Conservation (phyloP, 192 early-diverging fungal species). For the Coemansia sp. region DNA sequence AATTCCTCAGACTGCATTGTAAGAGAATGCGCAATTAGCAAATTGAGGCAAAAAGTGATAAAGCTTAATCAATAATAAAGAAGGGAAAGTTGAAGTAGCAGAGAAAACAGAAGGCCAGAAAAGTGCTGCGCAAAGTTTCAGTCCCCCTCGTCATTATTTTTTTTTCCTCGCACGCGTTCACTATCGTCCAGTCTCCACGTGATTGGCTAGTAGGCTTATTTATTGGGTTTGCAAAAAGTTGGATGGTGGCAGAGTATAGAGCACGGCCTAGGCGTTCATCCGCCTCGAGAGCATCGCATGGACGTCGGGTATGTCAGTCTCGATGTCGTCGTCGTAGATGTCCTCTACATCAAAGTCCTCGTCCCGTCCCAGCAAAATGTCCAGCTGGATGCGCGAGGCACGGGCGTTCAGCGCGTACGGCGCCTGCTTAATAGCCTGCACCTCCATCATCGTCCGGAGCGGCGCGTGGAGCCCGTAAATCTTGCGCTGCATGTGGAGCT, state of each 20-base stretch:
- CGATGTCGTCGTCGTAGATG: conserved; percentile 69
- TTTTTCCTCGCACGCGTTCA: not conserved
- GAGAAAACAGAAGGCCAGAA: not conserved
- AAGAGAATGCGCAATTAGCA: not conserved
- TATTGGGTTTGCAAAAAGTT: no score
- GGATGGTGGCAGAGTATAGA: not conserved
- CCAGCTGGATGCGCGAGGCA: conserved; percentile 58
- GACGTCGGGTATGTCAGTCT: conserved; percentile 9
- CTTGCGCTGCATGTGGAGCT: conserved; percentile 75
- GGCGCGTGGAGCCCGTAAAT: conserved; percentile 90
- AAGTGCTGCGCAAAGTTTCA: conserved; percentile 17
- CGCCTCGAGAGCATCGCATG: conserved; percentile 30
- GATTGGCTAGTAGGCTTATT: not conserved
- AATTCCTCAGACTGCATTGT: conserved; percentile 48
- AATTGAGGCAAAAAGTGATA: not conserved
- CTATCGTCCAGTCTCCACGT: not conserved
- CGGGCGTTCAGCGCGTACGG: conserved; percentile 20
- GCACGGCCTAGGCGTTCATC: conserved; percentile 9
- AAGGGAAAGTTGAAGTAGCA: not conserved
- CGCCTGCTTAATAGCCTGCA: conserved; percentile 52
- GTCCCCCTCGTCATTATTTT: not conserved
- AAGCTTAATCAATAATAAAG: conserved; percentile 6
- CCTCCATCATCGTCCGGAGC: conserved; percentile 90
- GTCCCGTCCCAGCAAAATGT: conserved; percentile 88
- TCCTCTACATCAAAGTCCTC: conserved; percentile 88